Base-by-base conservation (phyloP, 2,329 filamentous ascomycete species). In the Colletotrichum australisinense region DNA sequence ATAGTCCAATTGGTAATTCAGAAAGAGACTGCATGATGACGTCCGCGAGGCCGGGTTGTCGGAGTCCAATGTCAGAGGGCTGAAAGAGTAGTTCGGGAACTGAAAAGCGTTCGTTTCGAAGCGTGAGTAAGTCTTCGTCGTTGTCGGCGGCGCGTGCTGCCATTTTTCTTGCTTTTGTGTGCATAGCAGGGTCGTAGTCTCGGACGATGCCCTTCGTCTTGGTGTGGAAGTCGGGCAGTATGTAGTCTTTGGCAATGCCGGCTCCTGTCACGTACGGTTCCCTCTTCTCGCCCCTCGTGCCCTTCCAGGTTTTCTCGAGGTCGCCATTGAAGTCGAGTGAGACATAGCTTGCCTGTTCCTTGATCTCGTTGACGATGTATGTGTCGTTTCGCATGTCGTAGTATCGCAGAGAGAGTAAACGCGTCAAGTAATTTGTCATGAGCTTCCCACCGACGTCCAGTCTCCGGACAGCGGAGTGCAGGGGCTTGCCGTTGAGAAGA, bases 381-480 rank as follows among this genome's bases (percentile, higher is more conserved):
- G 94, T 93, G 78, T 99, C 97, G 81, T 97, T 95, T 75, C 97
- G 92, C 91, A 99, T 95, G 81, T 98, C 96, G 82, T 97, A 98
- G 79, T 98, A 95, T 7, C 97, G 93, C 16, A 97, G 88, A 1
- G 95, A 98, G 22, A 98, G 91, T 19, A 97, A 88, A 69, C 97
- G 94, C 60, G 97, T 96, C 42, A 99, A 88, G 80, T 97, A 93
- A 81, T 98, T 98, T 26, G 96, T 98, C 74, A 99, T 85, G 64
- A 97, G 90, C 83, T 98, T 98, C 70, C 97, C 97, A 56, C 97
- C 97, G 7, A 98, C 89, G 67, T 98, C 95, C 59, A 99, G 90
- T 52, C 97, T 90, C 24, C 96, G 92, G 67, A 97, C 90, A 0
- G 94, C 95, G 0, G 92, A 87, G 76, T 98, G 95, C 6, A 98